Evolutionary conservation across 495 filamentous ascomycete genomes (phyloP), one percentile per base, ranked within the genome.

Genomic region (Penicillium crystallinum): DNA sequence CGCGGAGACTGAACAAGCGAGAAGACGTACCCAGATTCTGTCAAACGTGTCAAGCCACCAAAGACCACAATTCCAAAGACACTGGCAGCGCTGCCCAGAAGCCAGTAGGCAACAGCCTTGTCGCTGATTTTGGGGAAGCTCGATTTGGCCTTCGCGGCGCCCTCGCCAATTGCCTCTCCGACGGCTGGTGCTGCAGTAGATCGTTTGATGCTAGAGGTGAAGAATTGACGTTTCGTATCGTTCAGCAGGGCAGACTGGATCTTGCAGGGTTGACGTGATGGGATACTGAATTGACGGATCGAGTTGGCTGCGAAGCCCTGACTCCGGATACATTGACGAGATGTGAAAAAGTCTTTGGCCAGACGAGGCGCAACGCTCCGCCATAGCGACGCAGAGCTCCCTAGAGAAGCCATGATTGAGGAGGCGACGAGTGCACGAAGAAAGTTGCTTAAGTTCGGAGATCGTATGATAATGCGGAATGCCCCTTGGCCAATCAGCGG

Each of bases 51-150:
- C 47, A 98, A 75, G 2, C 93, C 93, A 30, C 93, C 93, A 65
- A 95, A 96, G 8, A 98, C 81, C 17, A 97, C 95, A 59, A 98
- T 91, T 53, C 93, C 93, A 70, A 98, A 97, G 22, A 97, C 91
- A 66, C 87, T 89, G 18, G 80, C 88, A 0, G 93, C 91, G 58
- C 91, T 96, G 48, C 84, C 92, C 44, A 98, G 71, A 15, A 98
- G 78, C 90, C 90, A 98, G 75, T 92, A 96, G 43, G 83, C 93
- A 39, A 95, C 91, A 4, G 68, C 54, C 67, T 87, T 91, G 54
- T 81, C 75, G 64, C 77, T 89, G 11, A 80, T 80, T 50, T 87
- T 76, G 6, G 91, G 91, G 61, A 90, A 96, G 65, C 79, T 64
- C 10, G 69, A 68, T 49, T 70, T 70, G 11, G 57, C 51, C 42